These are phyloP conservation scores for Globisporangium okanoganense DNA, from an alignment of 352 stramenopile genomes.

Conservation along the genomic window DNA sequence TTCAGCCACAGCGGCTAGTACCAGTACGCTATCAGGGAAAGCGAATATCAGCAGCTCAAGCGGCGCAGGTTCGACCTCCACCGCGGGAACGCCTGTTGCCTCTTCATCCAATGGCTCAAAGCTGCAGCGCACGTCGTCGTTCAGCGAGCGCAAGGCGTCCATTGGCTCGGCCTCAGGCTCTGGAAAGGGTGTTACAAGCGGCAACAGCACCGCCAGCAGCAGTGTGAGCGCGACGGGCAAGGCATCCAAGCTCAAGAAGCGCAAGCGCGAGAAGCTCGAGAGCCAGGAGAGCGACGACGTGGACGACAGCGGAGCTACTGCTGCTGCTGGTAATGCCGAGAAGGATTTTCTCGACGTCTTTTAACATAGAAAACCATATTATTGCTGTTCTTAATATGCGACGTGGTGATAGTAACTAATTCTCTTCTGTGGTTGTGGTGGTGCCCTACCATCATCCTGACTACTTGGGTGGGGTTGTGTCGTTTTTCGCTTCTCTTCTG, in stretches of 20 bases:
- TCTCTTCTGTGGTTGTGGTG: background rate
- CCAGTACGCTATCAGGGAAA: background rate
- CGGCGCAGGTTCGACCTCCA: constrained; percentile 6
- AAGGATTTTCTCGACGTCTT: constrained; percentile 51
- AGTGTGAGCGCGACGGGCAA: constrained; percentile 21
- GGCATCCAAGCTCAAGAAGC: constrained; percentile 49
- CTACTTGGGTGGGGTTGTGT: background rate
- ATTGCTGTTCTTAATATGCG: constrained; percentile 4
- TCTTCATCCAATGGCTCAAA: constrained; percentile 18
- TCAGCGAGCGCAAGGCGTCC: constrained; percentile 19
- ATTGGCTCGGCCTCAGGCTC: constrained; percentile 1
- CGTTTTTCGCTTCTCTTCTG: background rate
- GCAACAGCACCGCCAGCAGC: background rate
- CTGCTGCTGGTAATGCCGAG: constrained; percentile 20
- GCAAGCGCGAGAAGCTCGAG: constrained; percentile 36
- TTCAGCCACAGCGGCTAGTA: constrained; percentile 7
- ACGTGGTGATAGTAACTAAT: background rate
- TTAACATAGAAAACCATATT: constrained; percentile 18
- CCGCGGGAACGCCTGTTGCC: background rate
- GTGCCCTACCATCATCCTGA: background rate
- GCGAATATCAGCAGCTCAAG: constrained; percentile 14
- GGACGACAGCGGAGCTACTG: constrained; percentile 10
- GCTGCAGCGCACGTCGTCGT: constrained; percentile 20
- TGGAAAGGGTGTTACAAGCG: constrained; percentile 18
- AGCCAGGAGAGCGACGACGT: constrained; percentile 12